Evolutionary conservation across 1,284 basidiomycete species (phyloP).

Genomic region (Pascua sp.): DNA sequence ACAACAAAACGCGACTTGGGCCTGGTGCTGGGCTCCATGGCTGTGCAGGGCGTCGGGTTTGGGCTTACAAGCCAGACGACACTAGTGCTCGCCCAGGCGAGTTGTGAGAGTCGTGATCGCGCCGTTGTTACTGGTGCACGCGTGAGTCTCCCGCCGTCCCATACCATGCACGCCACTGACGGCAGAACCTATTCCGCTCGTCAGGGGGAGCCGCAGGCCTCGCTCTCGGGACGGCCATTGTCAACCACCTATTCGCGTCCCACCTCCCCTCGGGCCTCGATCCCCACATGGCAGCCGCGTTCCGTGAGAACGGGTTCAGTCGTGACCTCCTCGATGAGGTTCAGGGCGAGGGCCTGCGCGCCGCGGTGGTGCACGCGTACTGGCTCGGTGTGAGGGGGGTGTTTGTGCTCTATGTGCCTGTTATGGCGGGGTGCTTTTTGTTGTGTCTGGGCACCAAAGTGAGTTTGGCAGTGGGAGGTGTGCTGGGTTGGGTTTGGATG

Average conservation of each 20-base stretch:
- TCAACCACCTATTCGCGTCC: slow-evolving; percentile 22
- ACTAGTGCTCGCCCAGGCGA: slow-evolving; percentile 34
- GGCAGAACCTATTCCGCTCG: slow-evolving; percentile 11
- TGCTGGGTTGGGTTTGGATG: too few species aligned
- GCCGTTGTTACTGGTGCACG: slow-evolving; percentile 32
- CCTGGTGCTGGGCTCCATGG: slow-evolving; percentile 20
- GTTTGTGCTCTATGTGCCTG: slow-evolving; percentile 21
- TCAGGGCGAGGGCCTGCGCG: background rate
- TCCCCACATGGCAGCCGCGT: background rate
- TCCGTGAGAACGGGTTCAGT: slow-evolving; percentile 1
- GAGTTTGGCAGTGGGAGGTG: background rate
- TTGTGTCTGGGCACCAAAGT: slow-evolving; percentile 1
- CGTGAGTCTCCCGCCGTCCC: slow-evolving; percentile 15
- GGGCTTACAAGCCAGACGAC: slow-evolving; percentile 34
- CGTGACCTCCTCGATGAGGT: background rate
- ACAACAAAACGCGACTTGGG: slow-evolving; percentile 10
- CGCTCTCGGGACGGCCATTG: slow-evolving; percentile 22
- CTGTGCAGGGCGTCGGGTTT: slow-evolving; percentile 36
- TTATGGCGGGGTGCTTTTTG: slow-evolving; percentile 3
- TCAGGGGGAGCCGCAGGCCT: slow-evolving; percentile 28
- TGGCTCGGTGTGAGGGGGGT: slow-evolving; percentile 20
- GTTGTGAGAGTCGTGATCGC: slow-evolving; percentile 24
- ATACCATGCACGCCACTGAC: background rate
- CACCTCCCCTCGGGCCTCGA: slow-evolving; percentile 16
- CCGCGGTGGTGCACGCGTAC: slow-evolving; percentile 5